These are phyloP conservation scores for Psilocybe azurescens DNA, from an alignment of 768 basidiomycete genomes.

Conservation along the genomic window DNA sequence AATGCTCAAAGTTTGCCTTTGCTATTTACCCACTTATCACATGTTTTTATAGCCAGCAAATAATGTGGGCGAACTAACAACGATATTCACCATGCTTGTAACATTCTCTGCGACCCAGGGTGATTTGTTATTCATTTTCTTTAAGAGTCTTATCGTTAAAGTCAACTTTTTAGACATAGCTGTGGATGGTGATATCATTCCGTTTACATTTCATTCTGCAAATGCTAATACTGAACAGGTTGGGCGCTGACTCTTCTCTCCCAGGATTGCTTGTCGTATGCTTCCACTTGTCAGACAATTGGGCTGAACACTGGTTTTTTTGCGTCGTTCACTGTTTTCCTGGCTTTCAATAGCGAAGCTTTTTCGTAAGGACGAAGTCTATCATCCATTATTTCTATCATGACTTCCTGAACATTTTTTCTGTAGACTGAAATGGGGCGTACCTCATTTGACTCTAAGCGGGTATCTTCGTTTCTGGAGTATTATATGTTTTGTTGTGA, in stretches of 20 bases:
- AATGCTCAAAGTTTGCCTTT: conserved; percentile 19
- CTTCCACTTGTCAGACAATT: conserved; percentile 97
- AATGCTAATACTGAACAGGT: conserved; percentile 40
- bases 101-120: conserved; percentile 98
- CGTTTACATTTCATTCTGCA: background rate
- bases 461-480: conserved; percentile 91
- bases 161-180: conserved; percentile 76
- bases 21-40: conserved; percentile 17
- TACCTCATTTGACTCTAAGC: conserved; percentile 72
- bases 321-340: conserved; percentile 94
- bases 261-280: conserved; percentile 92
- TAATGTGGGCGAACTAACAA: conserved; percentile 78
- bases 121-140: conserved; percentile 31
- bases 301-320: conserved; percentile 96
- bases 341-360: conserved; percentile 93
- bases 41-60: conserved; percentile 68
- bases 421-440: conserved; percentile 73
- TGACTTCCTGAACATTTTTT: conserved; percentile 2
- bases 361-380: conserved; percentile 65
- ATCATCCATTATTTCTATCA: background rate
- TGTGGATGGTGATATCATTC: conserved; percentile 78
- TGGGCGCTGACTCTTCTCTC: conserved; percentile 89
- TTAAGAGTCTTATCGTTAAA: background rate
- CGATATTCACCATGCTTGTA: conserved; percentile 87
- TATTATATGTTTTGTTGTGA: conserved; percentile 80